These are phyloP conservation scores for Torrubiella hemipterigena DNA, from an alignment of 2,329 filamentous ascomycete genomes.

Conservation along the genomic window DNA sequence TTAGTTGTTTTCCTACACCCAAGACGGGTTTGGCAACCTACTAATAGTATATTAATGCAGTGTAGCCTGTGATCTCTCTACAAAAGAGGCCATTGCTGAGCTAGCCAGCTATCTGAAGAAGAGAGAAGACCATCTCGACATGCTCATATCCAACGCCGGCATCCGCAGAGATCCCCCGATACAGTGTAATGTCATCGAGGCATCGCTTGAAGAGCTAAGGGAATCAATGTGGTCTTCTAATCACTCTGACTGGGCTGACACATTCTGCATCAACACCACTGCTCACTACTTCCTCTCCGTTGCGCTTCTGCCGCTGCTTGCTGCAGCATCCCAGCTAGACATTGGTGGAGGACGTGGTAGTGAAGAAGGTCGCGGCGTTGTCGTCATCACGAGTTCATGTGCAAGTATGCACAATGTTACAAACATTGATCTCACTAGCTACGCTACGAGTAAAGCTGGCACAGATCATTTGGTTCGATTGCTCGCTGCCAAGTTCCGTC, in stretches of 20 bases:
- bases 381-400: constrained; percentile 37
- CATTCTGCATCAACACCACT: constrained; percentile 34
- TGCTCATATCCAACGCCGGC: constrained; percentile 36
- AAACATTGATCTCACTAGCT: constrained; percentile 39
- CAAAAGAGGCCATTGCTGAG: constrained; percentile 25
- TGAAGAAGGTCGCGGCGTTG: constrained; percentile 27
- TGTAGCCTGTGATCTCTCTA: constrained; percentile 23
- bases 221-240: constrained; percentile 32
- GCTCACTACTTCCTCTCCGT: constrained; percentile 37
- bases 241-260: constrained; percentile 29
- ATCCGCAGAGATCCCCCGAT: constrained; percentile 30
- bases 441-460: constrained; percentile 37
- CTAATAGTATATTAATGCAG: constrained; percentile 9
- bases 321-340: constrained; percentile 21
- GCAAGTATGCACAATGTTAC: constrained; percentile 40
- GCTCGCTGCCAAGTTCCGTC: constrained; percentile 32
- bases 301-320: constrained; percentile 30
- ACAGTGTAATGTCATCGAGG: constrained; percentile 29
- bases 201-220: constrained; percentile 28
- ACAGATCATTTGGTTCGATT: constrained; percentile 37
- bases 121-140: constrained; percentile 29
- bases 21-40: not conserved
- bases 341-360: constrained; percentile 16
- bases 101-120: constrained; percentile 18
- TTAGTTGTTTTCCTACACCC: constrained; percentile 12